Conservation (phyloP, 83 land plant species). For the Larix sibirica region DNA sequence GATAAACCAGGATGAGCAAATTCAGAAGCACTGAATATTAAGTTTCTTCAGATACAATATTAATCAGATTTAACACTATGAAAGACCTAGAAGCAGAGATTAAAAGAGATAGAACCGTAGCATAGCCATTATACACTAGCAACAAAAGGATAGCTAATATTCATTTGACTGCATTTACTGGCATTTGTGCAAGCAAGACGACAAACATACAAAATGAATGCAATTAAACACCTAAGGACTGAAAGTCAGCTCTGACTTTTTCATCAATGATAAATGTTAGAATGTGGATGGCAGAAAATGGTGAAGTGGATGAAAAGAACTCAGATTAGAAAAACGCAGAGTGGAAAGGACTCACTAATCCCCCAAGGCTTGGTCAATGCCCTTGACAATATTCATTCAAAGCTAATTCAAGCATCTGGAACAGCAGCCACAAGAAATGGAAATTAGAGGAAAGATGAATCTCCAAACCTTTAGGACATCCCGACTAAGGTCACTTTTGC, state of each 20-base stretch:
- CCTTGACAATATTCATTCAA: background rate
- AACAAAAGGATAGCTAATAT: background rate
- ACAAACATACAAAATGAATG: background rate
- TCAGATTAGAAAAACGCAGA: background rate
- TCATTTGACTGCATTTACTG: background rate
- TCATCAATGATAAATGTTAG: background rate
- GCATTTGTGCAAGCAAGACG: background rate
- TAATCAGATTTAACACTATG: too few relatives aligned
- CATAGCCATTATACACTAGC: background rate
- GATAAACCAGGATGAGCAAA: background rate
- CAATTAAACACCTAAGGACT: background rate
- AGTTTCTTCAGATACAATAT: too few relatives aligned
- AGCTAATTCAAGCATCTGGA: background rate
- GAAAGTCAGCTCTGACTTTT: background rate
- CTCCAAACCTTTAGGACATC: slow-evolving; percentile 92
- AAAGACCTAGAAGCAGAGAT: too few relatives aligned
- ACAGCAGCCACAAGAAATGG: background rate
- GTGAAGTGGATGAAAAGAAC: background rate
- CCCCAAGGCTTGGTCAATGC: background rate
- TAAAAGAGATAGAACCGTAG: too few relatives aligned
- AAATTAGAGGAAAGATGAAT: background rate
- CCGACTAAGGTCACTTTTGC: slow-evolving; percentile 66
- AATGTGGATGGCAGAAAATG: background rate
- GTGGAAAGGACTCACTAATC: too few relatives aligned
- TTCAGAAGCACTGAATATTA: background rate